phyloP scores from a whole-genome alignment of 805 yeast genomes.

The Ogataea thermomethanolica region DNA sequence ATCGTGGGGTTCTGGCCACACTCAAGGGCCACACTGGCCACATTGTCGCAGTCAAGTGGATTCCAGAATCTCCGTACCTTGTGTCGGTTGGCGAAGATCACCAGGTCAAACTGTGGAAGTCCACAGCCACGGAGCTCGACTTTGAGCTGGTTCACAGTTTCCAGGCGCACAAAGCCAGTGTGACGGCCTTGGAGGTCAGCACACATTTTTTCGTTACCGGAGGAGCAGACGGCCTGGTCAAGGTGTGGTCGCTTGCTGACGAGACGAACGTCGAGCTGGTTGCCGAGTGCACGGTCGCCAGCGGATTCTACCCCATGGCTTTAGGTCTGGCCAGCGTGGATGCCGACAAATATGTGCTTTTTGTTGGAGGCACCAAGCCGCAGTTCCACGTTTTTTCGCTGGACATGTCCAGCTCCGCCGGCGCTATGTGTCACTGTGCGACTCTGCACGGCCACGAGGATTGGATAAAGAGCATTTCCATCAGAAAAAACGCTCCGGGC shows the following conservation, averaged over 20 bases:
- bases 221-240: slow-evolving; percentile 56
- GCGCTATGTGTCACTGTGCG: slow-evolving; percentile 41
- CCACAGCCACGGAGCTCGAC: slow-evolving; percentile 14
- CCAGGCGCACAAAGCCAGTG: slow-evolving; percentile 45
- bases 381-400: slow-evolving; percentile 54
- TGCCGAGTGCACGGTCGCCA: slow-evolving; percentile 35
- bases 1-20: slow-evolving; percentile 49
- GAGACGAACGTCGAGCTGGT: slow-evolving; percentile 24
- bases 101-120: slow-evolving; percentile 57
- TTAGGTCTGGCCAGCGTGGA: slow-evolving; percentile 33
- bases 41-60: slow-evolving; percentile 65
- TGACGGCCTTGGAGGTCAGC: slow-evolving; percentile 50
- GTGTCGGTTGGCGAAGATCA: slow-evolving; percentile 71
- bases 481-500: slow-evolving; percentile 47
- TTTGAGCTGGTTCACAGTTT: slow-evolving; percentile 34
- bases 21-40: slow-evolving; percentile 58
- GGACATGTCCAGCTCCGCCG: slow-evolving; percentile 17
- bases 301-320: slow-evolving; percentile 50
- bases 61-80: slow-evolving; percentile 42
- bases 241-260: slow-evolving; percentile 42
- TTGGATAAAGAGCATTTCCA: slow-evolving; percentile 80
- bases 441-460: slow-evolving; percentile 88
- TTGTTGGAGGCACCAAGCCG: slow-evolving; percentile 70
- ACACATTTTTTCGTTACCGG: slow-evolving; percentile 52
- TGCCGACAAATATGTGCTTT: slow-evolving; percentile 42